Evolutionary conservation across 169 alveolate species (phyloP).

Genomic region (Cryptosporidium viatorum): DNA sequence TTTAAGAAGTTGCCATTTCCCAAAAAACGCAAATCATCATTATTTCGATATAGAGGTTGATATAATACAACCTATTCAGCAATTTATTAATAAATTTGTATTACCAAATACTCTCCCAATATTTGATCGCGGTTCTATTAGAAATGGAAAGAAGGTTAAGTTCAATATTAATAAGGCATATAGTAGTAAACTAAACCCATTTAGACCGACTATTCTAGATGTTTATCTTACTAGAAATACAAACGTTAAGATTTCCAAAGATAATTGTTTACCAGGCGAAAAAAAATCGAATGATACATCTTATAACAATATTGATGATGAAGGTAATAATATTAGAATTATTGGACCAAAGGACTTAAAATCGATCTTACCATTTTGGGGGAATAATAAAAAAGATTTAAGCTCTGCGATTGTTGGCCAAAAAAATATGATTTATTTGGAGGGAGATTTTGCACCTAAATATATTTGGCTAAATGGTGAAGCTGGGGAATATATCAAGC

Average conservation of each 20-base stretch:
- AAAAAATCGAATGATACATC: not conserved
- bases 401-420: not conserved
- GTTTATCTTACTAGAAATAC: slow-evolving; percentile 63
- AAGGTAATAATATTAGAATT: slow-evolving; percentile 4
- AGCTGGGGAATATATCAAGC: slow-evolving; percentile 51
- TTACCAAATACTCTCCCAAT: slow-evolving; percentile 17
- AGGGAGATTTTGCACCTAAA: slow-evolving; percentile 71
- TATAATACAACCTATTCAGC: slow-evolving; percentile 74
- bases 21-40: slow-evolving; percentile 78
- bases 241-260: slow-evolving; percentile 32
- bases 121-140: slow-evolving; percentile 1
- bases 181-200: slow-evolving; percentile 33
- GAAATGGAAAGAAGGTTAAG: slow-evolving; percentile 38
- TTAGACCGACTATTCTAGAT: slow-evolving; percentile 69
- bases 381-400: not conserved
- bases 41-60: slow-evolving; percentile 76
- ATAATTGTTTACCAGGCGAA: not conserved
- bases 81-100: slow-evolving; percentile 64
- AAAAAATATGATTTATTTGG: slow-evolving; percentile 41
- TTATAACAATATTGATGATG: not conserved
- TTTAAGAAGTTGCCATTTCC: slow-evolving; percentile 77
- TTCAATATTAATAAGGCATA: not conserved
- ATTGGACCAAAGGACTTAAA: slow-evolving; percentile 68
- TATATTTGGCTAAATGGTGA: slow-evolving; percentile 69
- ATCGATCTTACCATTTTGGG: slow-evolving; percentile 46